Evolutionary conservation across 176 grass and related monocot genomes (phyloP).

Genomic region (Urochloa ruziziensis): DNA sequence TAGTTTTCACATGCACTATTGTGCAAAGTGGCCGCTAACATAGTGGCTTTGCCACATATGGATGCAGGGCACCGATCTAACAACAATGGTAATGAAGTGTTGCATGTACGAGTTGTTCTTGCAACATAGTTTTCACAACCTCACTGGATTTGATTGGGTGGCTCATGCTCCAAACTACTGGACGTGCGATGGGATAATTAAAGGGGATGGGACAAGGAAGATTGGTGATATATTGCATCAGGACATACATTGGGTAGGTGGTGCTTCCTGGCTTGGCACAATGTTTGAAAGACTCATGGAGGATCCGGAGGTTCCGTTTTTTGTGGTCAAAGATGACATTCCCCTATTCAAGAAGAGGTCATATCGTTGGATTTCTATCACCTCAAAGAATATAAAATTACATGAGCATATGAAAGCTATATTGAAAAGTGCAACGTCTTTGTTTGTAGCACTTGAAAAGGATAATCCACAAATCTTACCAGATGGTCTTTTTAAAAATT

Average conservation of each 20-base stretch:
- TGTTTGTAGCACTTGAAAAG: neutral
- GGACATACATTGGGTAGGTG: neutral
- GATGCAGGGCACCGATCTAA: neutral
- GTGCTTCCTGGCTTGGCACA: neutral
- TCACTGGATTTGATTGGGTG: neutral
- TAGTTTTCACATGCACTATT: too few species aligned
- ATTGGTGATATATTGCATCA: neutral
- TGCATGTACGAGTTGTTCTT: neutral
- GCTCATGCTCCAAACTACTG: neutral
- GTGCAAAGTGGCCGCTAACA: too few species aligned
- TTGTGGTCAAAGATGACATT: neutral
- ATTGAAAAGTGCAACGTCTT: neutral
- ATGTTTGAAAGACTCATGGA: neutral
- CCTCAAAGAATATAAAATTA: neutral
- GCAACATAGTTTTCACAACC: neutral
- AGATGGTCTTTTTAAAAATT: neutral
- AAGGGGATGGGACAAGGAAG: neutral
- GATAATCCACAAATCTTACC: neutral
- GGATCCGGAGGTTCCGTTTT: neutral
- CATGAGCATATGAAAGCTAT: neutral
- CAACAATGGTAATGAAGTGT: neutral
- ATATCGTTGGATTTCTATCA: neutral
- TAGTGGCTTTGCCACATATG: neutral
- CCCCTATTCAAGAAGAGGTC: neutral
- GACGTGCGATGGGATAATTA: neutral